A percentile compares a stretch with the other conserved stretches of the same genome.
These are phyloP conservation scores for Saraca asoca DNA, from an alignment of 331 rosid genomes.

Conservation along the genomic window DNA sequence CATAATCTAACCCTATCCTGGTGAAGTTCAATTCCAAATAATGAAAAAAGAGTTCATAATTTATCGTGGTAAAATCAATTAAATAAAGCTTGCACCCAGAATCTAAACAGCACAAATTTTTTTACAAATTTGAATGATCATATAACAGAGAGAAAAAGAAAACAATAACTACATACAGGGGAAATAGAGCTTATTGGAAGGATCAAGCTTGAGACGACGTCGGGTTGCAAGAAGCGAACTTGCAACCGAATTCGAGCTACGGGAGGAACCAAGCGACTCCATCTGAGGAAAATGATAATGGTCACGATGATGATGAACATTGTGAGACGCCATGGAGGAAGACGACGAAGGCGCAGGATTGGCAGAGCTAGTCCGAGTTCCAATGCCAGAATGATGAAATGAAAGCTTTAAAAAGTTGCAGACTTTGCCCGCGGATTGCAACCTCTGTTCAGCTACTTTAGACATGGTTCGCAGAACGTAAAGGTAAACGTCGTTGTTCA, in stretches of 20 bases:
- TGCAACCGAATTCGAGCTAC: constrained; percentile 64
- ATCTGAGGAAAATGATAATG: constrained; percentile 32
- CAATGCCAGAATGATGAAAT: constrained; percentile 58
- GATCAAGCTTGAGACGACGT: constrained; percentile 96
- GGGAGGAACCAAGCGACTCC: constrained; percentile 45
- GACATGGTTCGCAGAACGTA: constrained; percentile 59
- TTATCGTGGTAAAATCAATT: constrained; percentile 41
- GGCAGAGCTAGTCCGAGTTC: constrained; percentile 25
- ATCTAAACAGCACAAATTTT: too few relatives aligned
- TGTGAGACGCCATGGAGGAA: constrained; percentile 25
- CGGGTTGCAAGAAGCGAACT: constrained; percentile 82
- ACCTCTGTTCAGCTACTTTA: constrained; percentile 61
- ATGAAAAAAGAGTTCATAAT: too few relatives aligned
- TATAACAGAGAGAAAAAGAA: not conserved
- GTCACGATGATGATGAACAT: constrained; percentile 26
- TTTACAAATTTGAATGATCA: not conserved
- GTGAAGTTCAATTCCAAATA: too few relatives aligned
- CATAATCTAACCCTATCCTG: too few relatives aligned
- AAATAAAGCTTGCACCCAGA: too few relatives aligned
- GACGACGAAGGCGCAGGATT: constrained; percentile 48
- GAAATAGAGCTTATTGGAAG: constrained; percentile 78
- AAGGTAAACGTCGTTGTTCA: constrained; percentile 42
- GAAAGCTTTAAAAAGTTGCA: constrained; percentile 87
- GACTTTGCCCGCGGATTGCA: constrained; percentile 69
- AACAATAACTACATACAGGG: constrained; percentile 58